Evolutionary conservation across 2,329 filamentous ascomycete genomes (phyloP).

Genomic region (Aurifilum marmelostoma): DNA sequence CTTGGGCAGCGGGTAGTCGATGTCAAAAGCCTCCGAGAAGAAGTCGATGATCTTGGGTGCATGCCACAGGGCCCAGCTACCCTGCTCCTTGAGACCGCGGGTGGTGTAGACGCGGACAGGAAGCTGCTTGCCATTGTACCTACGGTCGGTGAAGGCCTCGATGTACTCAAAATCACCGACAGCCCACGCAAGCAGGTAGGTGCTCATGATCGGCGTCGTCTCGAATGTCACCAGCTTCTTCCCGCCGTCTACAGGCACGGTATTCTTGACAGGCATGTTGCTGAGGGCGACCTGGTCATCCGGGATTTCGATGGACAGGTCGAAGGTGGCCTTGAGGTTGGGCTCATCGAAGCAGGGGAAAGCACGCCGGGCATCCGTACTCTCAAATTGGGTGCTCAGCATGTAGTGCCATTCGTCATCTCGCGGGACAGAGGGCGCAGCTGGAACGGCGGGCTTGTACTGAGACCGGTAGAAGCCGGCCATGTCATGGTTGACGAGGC

Average conservation of each 20-base stretch:
- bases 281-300: conserved; percentile 85
- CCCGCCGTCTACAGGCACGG: conserved; percentile 61
- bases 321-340: conserved; percentile 94
- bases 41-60: conserved; percentile 93
- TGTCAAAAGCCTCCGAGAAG: conserved; percentile 92
- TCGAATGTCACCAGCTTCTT: conserved; percentile 80
- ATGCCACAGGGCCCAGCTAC: conserved; percentile 84
- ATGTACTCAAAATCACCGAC: conserved; percentile 97
- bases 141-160: conserved; percentile 84
- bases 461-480: conserved; percentile 87
- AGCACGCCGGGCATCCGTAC: conserved; percentile 89
- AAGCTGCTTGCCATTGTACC: conserved; percentile 88
- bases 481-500: conserved; percentile 90
- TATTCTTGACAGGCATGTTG: conserved; percentile 90
- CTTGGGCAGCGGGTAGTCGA: conserved; percentile 93
- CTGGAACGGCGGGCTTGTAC: conserved; percentile 79
- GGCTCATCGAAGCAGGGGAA: conserved; percentile 99
- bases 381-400: conserved; percentile 97
- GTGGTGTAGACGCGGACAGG: conserved; percentile 97
- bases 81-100: conserved; percentile 90
- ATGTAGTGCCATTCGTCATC: conserved; percentile 71
- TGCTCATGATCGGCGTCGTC: conserved; percentile 87
- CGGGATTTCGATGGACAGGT: conserved; percentile 90
- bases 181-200: conserved; percentile 89
- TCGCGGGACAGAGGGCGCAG: conserved; percentile 76